Evolutionary conservation across 2,329 filamentous ascomycete species (phyloP), one percentile per base, ranked within the genome.

Genomic region (Aspergillus amoenus): DNA sequence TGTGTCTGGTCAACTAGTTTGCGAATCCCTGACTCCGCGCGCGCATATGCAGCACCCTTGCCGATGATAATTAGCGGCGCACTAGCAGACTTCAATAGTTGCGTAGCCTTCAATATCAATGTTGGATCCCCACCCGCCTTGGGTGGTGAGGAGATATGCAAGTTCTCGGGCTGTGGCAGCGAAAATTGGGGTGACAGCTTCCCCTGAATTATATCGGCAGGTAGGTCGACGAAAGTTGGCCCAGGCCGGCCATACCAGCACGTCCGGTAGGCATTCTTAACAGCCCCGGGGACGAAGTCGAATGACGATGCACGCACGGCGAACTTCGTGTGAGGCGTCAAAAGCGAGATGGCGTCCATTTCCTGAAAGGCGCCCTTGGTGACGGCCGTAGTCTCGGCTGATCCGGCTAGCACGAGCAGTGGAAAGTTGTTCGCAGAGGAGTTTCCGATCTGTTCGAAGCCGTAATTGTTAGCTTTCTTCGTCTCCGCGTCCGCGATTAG

Each of bases 351-450:
- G 21, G 81, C 79, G 64, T 85, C 82, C 55, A 85, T 73, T 65
- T 85, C 82, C 68, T 85, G 83, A 61, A 85, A 85, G 30, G 78
- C 81, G 21, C 81, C 82, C 62, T 82, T 83, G 9, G 77, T 79
- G 17, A 79, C 72, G 13, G 79, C 71, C 59, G 81, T 76, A 1
- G 80, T 80, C 66, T 84, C 82, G 41, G 76, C 78, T 3, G 81
- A 81, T 2, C 83, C 82, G 15, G 79, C 81, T 2, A 85, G 75
- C 2, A 84, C 73, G 2, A 85, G 73, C 6, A 84, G 67, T 3
- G 83, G 82, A 61, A 81, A 85, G 21, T 77, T 78, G 68, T 84
- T 84, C n/a, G 74, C 79, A 40, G 76, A 76, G 6, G 82, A 71
- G 63, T 83, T 83, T 24, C 78, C 77, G 44, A 82, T 77, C 64